Base-by-base conservation (phyloP, 2,329 filamentous ascomycete species). In the Fusarium nematophilum region DNA sequence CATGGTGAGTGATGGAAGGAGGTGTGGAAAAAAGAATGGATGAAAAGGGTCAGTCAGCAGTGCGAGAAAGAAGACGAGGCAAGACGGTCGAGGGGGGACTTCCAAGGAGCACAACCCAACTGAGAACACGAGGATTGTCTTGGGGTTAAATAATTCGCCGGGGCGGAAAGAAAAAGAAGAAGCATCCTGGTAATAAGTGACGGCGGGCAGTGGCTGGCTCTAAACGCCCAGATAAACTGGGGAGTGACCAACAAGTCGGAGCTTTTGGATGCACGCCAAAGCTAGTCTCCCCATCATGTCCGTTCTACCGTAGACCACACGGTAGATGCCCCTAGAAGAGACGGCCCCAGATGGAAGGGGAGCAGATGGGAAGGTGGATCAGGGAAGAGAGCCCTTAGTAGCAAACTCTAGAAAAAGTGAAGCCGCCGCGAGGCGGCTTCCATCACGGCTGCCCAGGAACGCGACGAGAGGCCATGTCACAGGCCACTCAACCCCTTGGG, bases 71-170 rank as follows among this genome's bases (percentile, higher is more conserved):
- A 11, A 33, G 15, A 25, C 9, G 15, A 13, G 14, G 17, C 14
- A 48, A 11, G 15, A 13, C 10, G 36, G 34, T 37, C 18, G 27
- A 15, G 46, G 25, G n/a, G 17, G 14, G 30, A 25, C 29, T 6
- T 39, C 11, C 18, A 9, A 50, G 23, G 25, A 31, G 10, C 38
- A 25, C 27, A 26, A 18, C 10, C 5, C 17, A n/a, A 7, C 6
- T 7, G 6, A 38, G 38, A 23, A 9, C 18, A 60, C 4, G 43
- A 47, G 59, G 50, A 59, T 11, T 33, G 38, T 15, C 38, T 43
- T 18, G 21, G 50, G 27, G 43, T 66, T 66, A 68, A 66, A 61
- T 68, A 68, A 45, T 29, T 53, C 45, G 38, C 44, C 57, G 44
- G 40, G 26, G 26, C 34, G 29, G 15, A 21, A 54, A 6, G 36